Conservation (phyloP, 2,329 filamentous ascomycete species). For the Pseudophaeomoniella oleicola region DNA sequence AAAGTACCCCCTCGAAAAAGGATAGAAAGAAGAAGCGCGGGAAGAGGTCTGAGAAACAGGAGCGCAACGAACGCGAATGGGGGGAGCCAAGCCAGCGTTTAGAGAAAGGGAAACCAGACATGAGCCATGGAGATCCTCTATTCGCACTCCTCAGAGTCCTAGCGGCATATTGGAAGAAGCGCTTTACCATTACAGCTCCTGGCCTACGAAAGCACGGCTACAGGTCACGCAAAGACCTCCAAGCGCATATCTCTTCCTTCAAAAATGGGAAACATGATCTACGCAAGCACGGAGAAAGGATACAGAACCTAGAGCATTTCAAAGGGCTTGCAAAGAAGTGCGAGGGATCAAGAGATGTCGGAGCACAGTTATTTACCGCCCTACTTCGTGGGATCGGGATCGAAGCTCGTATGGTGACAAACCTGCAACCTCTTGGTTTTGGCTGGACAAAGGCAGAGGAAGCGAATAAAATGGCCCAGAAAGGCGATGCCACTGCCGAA, state of each 20-base stretch:
- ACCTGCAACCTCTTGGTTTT: slow-evolving; percentile 73
- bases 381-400: slow-evolving; percentile 66
- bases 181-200: slow-evolving; percentile 62
- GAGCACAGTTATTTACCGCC: slow-evolving; percentile 79
- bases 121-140: slow-evolving; percentile 72
- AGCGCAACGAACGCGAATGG: slow-evolving; percentile 50
- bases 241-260: slow-evolving; percentile 59
- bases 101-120: slow-evolving; percentile 56
- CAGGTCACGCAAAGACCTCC: slow-evolving; percentile 58
- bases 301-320: slow-evolving; percentile 54
- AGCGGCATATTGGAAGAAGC: slow-evolving; percentile 76
- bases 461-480: slow-evolving; percentile 29
- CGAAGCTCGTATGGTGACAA: slow-evolving; percentile 71
- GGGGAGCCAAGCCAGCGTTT: slow-evolving; percentile 51
- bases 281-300: slow-evolving; percentile 59
- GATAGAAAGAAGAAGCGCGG: slow-evolving; percentile 20
- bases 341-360: slow-evolving; percentile 72
- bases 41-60: slow-evolving; percentile 22
- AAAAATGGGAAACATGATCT: slow-evolving; percentile 47
- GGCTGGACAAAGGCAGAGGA: slow-evolving; percentile 83
- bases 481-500: slow-evolving; percentile 14
- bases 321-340: slow-evolving; percentile 53
- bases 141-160: slow-evolving; percentile 61
- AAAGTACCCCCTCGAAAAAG: slow-evolving; percentile 13
- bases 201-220: slow-evolving; percentile 84